Base-by-base conservation (phyloP, 768 basidiomycete genomes). In the Leccinum variicolor region DNA sequence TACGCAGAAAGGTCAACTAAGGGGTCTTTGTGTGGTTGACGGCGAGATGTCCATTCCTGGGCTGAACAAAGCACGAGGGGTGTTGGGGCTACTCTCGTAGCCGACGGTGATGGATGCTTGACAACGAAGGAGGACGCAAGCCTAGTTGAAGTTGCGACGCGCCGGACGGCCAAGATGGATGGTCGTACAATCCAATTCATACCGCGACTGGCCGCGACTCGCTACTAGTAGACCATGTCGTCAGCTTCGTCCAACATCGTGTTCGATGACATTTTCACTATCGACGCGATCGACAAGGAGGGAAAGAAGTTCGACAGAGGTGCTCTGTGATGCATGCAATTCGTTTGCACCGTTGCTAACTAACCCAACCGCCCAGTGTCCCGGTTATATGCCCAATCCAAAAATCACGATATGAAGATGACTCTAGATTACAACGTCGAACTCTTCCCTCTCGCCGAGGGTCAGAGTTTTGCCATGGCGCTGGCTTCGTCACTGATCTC, bases 301-400 rank as follows among this genome's bases (percentile, higher is more conserved):
- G 96, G 96, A 49, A 97, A 91, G 79, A 97, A 95, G 73, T 99
- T 98, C 66, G 97, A 99, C 75, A 80, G 96, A 87, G 96, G 96
- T 95, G 45, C 39, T 17, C 15, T 39, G 55, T 15, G 28, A n/a
- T 28, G 13, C 43, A 47, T 39, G 23, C 34, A 53, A 25, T 49
- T 51, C 14, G 34, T 41, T 28, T 14, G 34, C 36, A 33, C 7
- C 43, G 21, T 33, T 41, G 29, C 58, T 62, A 21, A 69, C 59
- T 62, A 21, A 69, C 58, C 23, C 31, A 29, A 43, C n/a, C 39
- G 34, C 33, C 25, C 72, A 98, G 97, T 99, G 34, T 96, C 96
- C 23, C 86, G 97, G 31, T 81, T 98, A 50, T 86, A 87, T 67
- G 95, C 89, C 26, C 86, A 86, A 65, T 96, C 94, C 7, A 87